Percentiles rank a stretch among this genome's conserved stretches.
phyloP scores from a whole-genome alignment of 257 asterid species.

The Forsythia viridissima region DNA sequence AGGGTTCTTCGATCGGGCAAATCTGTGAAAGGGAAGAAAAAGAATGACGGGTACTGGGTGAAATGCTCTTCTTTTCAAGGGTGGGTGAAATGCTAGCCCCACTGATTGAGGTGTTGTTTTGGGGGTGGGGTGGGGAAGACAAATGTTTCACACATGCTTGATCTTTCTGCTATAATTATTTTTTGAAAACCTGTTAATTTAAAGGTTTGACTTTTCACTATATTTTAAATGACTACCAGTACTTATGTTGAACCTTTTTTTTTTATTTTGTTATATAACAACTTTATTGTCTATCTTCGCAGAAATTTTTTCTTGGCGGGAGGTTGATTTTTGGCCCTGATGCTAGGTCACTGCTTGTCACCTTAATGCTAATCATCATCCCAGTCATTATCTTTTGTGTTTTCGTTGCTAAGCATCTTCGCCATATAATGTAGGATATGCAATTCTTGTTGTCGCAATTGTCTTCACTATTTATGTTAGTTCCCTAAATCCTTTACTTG shows the following conservation, averaged over 20 bases:
- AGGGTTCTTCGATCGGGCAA: no score
- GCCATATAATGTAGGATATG: constrained; percentile 93
- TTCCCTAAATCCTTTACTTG: no score
- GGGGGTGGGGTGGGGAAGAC: neutral
- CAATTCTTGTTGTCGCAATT: constrained; percentile 64
- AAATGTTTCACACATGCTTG: constrained; percentile 2
- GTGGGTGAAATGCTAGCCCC: neutral
- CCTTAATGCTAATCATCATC: constrained; percentile 70
- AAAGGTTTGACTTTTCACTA: neutral
- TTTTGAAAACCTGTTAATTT: neutral
- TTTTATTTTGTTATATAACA: constrained; percentile 22
- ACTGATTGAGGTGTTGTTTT: neutral
- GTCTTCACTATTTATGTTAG: constrained; percentile 70
- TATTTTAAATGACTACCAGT: neutral
- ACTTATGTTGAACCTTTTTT: constrained; percentile 19
- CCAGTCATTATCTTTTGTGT: constrained; percentile 86
- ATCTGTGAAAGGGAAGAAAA: no score
- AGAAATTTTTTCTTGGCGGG: constrained; percentile 89
- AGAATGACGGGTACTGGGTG: neutral
- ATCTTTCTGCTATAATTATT: constrained; percentile 11
- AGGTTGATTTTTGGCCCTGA: constrained; percentile 98
- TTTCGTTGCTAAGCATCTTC: constrained; percentile 89
- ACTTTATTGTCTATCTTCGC: constrained; percentile 41
- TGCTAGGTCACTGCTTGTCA: constrained; percentile 90
- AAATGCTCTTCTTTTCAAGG: neutral